These are phyloP conservation scores for Aspergillus hancockii DNA, from an alignment of 495 filamentous ascomycete species.

Conservation along the genomic window DNA sequence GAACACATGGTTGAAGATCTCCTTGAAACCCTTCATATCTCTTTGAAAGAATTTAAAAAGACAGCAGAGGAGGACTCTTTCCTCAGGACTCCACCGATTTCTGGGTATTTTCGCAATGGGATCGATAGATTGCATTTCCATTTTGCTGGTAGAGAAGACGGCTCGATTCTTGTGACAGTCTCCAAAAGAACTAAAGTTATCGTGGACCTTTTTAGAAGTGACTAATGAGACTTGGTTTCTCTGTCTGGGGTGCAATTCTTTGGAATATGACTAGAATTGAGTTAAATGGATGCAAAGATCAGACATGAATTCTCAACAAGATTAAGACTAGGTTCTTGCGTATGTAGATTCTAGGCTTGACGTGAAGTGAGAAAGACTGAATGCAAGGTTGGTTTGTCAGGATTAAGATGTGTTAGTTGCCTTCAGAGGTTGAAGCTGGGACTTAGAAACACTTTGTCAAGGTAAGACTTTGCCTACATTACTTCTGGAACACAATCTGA, in stretches of 20 bases:
- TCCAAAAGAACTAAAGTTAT: slow-evolving; percentile 1
- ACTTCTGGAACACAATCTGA: background rate
- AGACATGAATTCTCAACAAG: background rate
- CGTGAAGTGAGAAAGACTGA: background rate
- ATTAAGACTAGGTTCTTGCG: background rate
- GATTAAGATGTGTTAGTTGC: background rate
- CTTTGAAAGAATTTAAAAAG: slow-evolving; percentile 27
- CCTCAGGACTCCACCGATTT: slow-evolving; percentile 23
- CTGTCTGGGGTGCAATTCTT: background rate
- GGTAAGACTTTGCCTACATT: background rate
- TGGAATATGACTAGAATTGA: background rate
- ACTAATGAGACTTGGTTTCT: too few species aligned
- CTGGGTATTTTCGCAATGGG: slow-evolving; percentile 2
- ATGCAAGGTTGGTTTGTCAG: background rate
- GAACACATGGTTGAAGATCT: slow-evolving; percentile 31
- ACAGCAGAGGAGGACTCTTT: slow-evolving; percentile 31
- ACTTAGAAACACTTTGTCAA: background rate
- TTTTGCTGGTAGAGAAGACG: background rate
- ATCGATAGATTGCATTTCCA: slow-evolving; percentile 2
- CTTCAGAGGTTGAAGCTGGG: background rate
- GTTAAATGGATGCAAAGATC: background rate
- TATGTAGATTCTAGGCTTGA: background rate
- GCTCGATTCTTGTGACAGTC: background rate
- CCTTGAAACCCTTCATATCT: slow-evolving; percentile 7
- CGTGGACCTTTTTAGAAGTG: background rate